Evolutionary conservation across 176 grass and related monocot genomes (phyloP).

Genomic region (Dactylis glomerata): DNA sequence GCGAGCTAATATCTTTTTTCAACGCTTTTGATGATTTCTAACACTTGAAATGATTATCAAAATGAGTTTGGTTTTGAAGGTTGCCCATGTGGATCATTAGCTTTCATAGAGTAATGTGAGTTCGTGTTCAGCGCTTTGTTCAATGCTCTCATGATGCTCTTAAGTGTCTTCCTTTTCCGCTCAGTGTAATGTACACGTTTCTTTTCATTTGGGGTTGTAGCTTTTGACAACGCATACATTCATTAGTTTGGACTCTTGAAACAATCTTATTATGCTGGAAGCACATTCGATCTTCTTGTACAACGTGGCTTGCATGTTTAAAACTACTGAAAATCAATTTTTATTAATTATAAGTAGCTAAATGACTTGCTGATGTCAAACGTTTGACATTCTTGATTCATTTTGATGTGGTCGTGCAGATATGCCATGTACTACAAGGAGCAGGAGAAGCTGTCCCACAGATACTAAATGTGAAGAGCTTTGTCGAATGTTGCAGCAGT

Average conservation of each 20-base stretch:
- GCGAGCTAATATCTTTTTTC: not conserved
- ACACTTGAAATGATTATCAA: not conserved
- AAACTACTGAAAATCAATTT: not conserved
- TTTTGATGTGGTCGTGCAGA: conserved; percentile 40
- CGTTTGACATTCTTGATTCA: not conserved
- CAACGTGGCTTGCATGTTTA: not conserved
- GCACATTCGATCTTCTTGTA: not conserved
- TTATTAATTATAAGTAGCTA: not conserved
- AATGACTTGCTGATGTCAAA: not conserved
- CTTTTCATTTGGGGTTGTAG: not conserved
- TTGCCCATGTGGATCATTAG: not conserved
- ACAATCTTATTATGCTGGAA: not conserved
- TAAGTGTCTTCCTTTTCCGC: not conserved
- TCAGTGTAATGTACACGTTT: not conserved
- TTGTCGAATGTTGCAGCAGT: not conserved
- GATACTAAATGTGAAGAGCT: conserved; percentile 49
- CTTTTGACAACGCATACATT: not conserved
- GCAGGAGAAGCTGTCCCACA: conserved; percentile 86
- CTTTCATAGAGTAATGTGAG: not conserved
- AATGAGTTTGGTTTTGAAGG: not conserved
- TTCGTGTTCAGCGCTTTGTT: not conserved
- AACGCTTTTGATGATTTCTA: not conserved
- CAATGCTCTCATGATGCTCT: not conserved
- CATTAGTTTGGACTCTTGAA: not conserved
- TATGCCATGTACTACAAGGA: conserved; percentile 89